Base-by-base conservation (phyloP, 2,329 filamentous ascomycete genomes). In the Pseudogymnoascus verrucosus region DNA sequence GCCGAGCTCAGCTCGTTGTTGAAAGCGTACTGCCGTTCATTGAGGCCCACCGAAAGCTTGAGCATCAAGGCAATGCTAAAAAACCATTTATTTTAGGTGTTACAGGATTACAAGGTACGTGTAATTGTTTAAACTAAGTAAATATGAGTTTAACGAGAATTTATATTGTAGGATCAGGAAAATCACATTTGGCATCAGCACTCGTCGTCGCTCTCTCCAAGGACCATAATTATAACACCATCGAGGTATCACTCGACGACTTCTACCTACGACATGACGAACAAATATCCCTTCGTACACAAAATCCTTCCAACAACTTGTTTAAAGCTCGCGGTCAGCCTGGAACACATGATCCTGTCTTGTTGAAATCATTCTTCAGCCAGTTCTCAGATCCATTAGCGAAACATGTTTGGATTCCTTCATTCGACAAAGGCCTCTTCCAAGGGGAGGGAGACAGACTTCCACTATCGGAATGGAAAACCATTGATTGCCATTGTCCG, bases 241-340 rank as follows among this genome's bases (percentile, higher is more conserved):
- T 47, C 21, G 42, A 47, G 42, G 42, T 47, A 21, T 47, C 42
- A 47, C 42, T 96, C 68, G 93, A 97, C 74, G 92, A 96, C 77
- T 87, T 97, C 69, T 96, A 97, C 77, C 85, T 96, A 62, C 82
- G 85, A 12, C 90, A 90, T 73, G 77, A 79, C 21, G 82, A 88
- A 67, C 90, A 95, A 74, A 74, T 82, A 28, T 78, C 80, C 1
- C 83, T 96, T 21, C 86, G 89, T 26, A 75, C 80, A 51, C 76
- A 82, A 5, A 80, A 95, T 71, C 84, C 89, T 0, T 76, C 82
- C 39, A 96, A 96, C 71, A 83, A 84, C 19, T 82, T 97, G 2
- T 80, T 96, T 57, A 89, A 91, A 71, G 88, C 91, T 69, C 85
- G 92, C 54, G 93, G 92, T 16, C 89, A 96, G 72, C 92, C 92